Percentiles rank a stretch among this genome's conserved stretches.
Conservation (phyloP, 1,284 basidiomycete species). For the Calocybe gambosa region DNA sequence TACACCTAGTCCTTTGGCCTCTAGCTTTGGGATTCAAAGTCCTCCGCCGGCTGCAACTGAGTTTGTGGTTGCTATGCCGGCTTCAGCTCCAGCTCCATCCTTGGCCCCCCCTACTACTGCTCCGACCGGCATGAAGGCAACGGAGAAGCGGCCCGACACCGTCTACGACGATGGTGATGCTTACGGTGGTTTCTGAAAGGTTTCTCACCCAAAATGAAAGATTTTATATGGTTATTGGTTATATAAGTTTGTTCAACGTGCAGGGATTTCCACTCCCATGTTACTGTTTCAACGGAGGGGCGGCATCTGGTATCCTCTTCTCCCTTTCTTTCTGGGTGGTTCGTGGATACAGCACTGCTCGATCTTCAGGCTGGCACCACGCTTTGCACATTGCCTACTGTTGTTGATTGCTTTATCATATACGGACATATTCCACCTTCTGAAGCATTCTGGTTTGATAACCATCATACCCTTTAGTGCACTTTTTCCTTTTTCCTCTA, state of each 20-base stretch:
- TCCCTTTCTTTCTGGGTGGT: neutral
- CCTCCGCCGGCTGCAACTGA: constrained; percentile 8
- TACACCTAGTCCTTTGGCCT: constrained; percentile 31
- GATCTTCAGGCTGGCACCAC: neutral
- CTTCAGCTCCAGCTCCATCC: too few species aligned
- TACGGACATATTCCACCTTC: neutral
- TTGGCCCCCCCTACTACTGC: constrained; percentile 5
- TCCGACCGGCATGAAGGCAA: neutral
- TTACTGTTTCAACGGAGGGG: neutral
- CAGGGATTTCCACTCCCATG: neutral
- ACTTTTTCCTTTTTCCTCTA: neutral
- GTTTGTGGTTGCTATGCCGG: constrained; percentile 2
- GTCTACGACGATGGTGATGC: constrained; percentile 23
- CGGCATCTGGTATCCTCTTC: constrained; percentile 5
- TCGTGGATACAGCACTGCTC: neutral
- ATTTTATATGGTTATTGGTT: neutral
- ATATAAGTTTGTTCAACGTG: neutral
- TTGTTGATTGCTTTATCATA: neutral
- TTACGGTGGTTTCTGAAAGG: constrained; percentile 19
- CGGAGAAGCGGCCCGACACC: constrained; percentile 19
- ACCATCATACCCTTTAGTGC: constrained; percentile 2
- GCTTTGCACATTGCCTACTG: neutral
- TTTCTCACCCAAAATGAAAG: neutral
- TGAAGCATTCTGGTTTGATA: neutral
- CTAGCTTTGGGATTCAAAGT: constrained; percentile 19